Conservation (phyloP, 805 yeast species). For the Schizosaccharomyces cryophilus region DNA sequence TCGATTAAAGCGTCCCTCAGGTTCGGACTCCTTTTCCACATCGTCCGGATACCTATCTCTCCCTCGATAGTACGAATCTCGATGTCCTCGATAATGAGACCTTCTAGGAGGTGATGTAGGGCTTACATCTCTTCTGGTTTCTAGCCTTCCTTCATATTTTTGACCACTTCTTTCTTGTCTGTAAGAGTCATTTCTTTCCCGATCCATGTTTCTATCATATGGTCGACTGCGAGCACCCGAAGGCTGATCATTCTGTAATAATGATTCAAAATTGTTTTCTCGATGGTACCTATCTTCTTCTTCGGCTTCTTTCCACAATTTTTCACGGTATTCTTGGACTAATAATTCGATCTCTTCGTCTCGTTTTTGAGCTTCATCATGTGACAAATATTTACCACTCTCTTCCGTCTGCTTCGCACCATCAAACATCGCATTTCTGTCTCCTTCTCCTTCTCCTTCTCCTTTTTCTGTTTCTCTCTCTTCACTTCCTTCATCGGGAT, state of each 20-base stretch:
- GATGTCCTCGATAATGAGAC: too few relatives aligned
- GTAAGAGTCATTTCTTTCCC: not conserved
- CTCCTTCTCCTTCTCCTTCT: too few relatives aligned
- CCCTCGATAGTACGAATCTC: not conserved
- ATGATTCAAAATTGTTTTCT: not conserved
- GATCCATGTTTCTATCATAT: not conserved
- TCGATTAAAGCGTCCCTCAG: not conserved
- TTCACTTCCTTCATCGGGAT: not conserved
- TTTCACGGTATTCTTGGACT: not conserved
- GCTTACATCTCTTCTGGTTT: too few relatives aligned
- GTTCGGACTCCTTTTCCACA: not conserved
- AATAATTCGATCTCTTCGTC: not conserved
- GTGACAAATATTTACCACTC: not conserved
- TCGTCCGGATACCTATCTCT: not conserved
- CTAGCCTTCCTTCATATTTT: too few relatives aligned
- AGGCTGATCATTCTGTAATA: not conserved
- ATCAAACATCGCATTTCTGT: not conserved
- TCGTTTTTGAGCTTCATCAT: not conserved
- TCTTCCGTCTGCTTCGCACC: not conserved
- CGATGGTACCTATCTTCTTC: not conserved
- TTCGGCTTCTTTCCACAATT: not conserved
- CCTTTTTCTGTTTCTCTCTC: too few relatives aligned
- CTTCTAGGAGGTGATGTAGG: too few relatives aligned
- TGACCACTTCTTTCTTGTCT: too few relatives aligned
- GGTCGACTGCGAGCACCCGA: not conserved